Percentiles rank a stretch among this genome's conserved stretches.
Conservation (phyloP, 2,329 filamentous ascomycete species). For the Alternaria brassicicola region DNA sequence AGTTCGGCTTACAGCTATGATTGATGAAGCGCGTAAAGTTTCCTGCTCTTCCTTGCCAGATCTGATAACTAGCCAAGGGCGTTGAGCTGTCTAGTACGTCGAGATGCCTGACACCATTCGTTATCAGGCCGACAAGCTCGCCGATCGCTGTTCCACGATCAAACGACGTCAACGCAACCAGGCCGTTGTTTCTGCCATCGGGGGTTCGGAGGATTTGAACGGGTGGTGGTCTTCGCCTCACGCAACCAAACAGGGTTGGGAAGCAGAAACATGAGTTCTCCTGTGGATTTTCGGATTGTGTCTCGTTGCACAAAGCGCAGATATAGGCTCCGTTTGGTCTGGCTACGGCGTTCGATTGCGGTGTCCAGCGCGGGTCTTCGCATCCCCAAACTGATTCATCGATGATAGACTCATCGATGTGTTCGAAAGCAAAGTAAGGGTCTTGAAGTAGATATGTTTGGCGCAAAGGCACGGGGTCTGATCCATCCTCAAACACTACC, state of each 20-base stretch:
- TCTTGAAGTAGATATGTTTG: slow-evolving; percentile 58
- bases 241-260: slow-evolving; percentile 58
- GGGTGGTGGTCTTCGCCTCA: slow-evolving; percentile 49
- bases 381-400: slow-evolving; percentile 57
- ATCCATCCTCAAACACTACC: slow-evolving; percentile 56
- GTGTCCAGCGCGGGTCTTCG: slow-evolving; percentile 57
- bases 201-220: slow-evolving; percentile 61
- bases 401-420: slow-evolving; percentile 58
- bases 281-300: slow-evolving; percentile 58
- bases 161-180: slow-evolving; percentile 55
- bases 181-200: slow-evolving; percentile 62
- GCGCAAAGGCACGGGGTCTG: slow-evolving; percentile 52
- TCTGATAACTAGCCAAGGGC: slow-evolving; percentile 63
- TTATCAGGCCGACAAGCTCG: slow-evolving; percentile 63
- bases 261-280: slow-evolving; percentile 61
- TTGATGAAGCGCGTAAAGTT: slow-evolving; percentile 67
- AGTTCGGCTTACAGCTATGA: slow-evolving; percentile 64
- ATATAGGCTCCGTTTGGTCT: slow-evolving; percentile 39
- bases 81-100: slow-evolving; percentile 61
- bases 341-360: slow-evolving; percentile 36
- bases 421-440: slow-evolving; percentile 55
- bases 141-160: slow-evolving; percentile 60
- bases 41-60: slow-evolving; percentile 62
- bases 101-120: slow-evolving; percentile 57
- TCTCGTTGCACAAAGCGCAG: slow-evolving; percentile 56